A percentile compares a stretch with the other conserved stretches of the same genome.
Evolutionary conservation across 176 grass and related monocot genomes (phyloP).

Genomic region (Otatea glauca): DNA sequence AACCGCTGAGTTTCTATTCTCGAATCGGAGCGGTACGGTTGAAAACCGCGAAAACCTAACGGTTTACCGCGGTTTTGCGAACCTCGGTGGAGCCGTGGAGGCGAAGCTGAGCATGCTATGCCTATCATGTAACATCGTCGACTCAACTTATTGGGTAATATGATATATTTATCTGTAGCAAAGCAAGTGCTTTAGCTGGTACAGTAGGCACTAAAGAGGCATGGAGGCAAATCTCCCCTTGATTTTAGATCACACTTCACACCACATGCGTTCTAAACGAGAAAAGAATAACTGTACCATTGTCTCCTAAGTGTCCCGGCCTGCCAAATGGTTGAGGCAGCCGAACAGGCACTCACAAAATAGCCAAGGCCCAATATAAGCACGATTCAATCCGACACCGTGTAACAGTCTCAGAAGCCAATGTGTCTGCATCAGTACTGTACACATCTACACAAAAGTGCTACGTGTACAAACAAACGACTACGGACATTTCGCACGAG

Average conservation of each 20-base stretch:
- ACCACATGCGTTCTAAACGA: background rate
- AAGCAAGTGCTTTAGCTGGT: background rate
- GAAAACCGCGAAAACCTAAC: no score
- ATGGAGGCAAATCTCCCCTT: background rate
- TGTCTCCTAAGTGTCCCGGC: background rate
- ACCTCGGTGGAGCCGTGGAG: no score
- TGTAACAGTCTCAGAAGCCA: background rate
- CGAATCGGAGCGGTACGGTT: no score
- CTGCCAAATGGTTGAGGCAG: background rate
- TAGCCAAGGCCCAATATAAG: background rate
- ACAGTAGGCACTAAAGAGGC: background rate
- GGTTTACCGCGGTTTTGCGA: no score
- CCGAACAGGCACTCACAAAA: background rate
- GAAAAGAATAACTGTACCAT: background rate
- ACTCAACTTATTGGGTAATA: background rate
- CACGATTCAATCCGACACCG: no score
- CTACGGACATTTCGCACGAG: rapidly evolving
- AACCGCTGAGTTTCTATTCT: no score
- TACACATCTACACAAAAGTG: background rate
- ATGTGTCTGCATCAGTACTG: background rate
- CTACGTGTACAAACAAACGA: background rate
- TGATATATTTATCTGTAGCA: background rate
- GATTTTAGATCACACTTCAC: background rate
- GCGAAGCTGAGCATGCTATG: no score
- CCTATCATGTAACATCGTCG: background rate